Conservation (phyloP, 2,329 filamentous ascomycete species). For the Aspergillus aculeatinus region DNA sequence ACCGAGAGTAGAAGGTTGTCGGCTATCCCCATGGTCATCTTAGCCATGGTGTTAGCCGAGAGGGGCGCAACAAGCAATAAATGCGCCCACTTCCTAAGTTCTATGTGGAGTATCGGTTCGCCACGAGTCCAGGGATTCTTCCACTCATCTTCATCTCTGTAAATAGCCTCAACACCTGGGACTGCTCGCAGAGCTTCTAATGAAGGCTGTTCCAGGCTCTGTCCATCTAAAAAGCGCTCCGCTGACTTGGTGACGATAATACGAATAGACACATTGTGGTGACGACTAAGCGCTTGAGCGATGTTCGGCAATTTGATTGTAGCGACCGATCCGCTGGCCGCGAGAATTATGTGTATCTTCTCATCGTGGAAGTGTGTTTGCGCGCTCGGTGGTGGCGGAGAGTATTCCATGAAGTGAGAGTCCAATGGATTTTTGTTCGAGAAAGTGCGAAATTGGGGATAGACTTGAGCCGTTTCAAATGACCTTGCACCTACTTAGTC, state of each 20-base stretch:
- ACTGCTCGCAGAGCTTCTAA: constrained; percentile 59
- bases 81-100: constrained; percentile 79
- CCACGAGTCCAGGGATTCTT: constrained; percentile 71
- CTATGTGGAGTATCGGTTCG: constrained; percentile 84
- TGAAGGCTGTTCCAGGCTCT: constrained; percentile 73
- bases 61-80: constrained; percentile 77
- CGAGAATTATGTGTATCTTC: constrained; percentile 51
- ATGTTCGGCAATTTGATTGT: constrained; percentile 80
- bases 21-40: constrained; percentile 73
- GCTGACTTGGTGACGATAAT: constrained; percentile 76
- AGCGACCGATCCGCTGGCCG: constrained; percentile 73
- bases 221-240: constrained; percentile 71
- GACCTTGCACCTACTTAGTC: no score
- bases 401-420: constrained; percentile 1
- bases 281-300: constrained; percentile 48
- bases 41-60: constrained; percentile 81
- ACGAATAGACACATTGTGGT: constrained; percentile 68
- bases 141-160: constrained; percentile 88
- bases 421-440: neutral
- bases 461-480: no score
- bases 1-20: constrained; percentile 74
- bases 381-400: constrained; percentile 15
- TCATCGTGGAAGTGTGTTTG: constrained; percentile 23
- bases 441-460: neutral
- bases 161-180: constrained; percentile 75